Conservation (phyloP, 371 early-diverging fungal genomes). For the Mortierella sp. region DNA sequence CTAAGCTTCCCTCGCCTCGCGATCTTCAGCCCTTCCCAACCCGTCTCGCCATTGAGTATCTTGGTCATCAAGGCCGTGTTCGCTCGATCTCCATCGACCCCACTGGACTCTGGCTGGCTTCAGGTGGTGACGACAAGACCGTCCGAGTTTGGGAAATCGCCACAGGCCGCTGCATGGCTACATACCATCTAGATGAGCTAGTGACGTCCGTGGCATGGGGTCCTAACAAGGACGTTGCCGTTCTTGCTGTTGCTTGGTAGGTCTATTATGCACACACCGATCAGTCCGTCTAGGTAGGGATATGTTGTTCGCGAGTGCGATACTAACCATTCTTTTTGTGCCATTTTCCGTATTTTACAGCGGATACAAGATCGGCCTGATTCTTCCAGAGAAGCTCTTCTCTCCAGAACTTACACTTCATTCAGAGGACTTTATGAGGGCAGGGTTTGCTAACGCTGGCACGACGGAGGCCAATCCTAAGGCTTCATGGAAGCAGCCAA, state of each 20-base stretch:
- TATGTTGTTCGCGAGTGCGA: no score
- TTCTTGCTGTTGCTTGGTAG: conserved; percentile 76
- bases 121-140: conserved; percentile 91
- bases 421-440: conserved; percentile 62
- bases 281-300: background rate
- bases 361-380: conserved; percentile 54
- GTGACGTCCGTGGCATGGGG: conserved; percentile 90
- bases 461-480: conserved; percentile 49
- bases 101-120: conserved; percentile 87
- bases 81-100: conserved; percentile 90
- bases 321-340: background rate
- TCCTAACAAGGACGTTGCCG: conserved; percentile 79
- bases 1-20: conserved; percentile 95
- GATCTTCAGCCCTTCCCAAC: conserved; percentile 97
- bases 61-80: conserved; percentile 85
- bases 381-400: conserved; percentile 63
- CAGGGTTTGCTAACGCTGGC: conserved; percentile 57
- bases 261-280: conserved; percentile 1
- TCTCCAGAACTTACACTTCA: conserved; percentile 59
- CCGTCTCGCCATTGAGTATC: conserved; percentile 77
- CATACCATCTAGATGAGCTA: conserved; percentile 74
- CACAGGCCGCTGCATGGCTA: conserved; percentile 87
- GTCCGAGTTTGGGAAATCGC: conserved; percentile 92
- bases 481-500: conserved; percentile 70
- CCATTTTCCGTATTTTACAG: conserved; percentile 5